Percentiles rank a stretch among this genome's conserved stretches.
Conservation (phyloP, 495 filamentous ascomycete genomes). For the Penicillium bovifimosum region DNA sequence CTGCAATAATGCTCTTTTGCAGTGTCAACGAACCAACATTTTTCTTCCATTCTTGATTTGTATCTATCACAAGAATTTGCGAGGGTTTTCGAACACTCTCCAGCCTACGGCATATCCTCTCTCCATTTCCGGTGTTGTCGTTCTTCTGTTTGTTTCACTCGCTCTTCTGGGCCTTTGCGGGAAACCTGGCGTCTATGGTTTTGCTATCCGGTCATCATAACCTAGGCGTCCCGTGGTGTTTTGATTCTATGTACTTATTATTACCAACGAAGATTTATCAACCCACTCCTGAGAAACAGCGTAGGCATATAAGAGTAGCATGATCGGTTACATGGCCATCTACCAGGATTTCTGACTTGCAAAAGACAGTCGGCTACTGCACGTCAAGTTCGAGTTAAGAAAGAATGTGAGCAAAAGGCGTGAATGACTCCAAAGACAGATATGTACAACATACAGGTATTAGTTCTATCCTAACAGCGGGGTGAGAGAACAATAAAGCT, state of each 20-base stretch:
- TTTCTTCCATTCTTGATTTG: conserved; percentile 12
- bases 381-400: neutral
- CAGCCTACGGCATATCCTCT: neutral
- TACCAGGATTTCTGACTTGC: neutral
- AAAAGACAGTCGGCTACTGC: neutral
- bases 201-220: conserved; percentile 7
- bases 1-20: conserved; percentile 10
- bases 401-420: neutral
- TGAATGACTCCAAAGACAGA: conserved; percentile 2
- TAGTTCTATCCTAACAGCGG: conserved; percentile 8
- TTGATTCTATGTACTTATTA: conserved; percentile 2
- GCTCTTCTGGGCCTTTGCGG: neutral
- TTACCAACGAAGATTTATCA: neutral
- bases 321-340: too few species aligned
- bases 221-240: conserved; percentile 3
- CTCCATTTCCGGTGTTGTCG: neutral
- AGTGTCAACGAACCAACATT: conserved; percentile 4
- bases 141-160: conserved; percentile 2
- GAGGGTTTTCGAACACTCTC: neutral
- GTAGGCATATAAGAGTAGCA: neutral
- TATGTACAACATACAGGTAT: conserved; percentile 29
- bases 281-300: neutral
- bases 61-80: conserved; percentile 12
- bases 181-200: conserved; percentile 9
- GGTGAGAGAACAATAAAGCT: conserved; percentile 14